Percentiles rank a stretch among this genome's conserved stretches.
Conservation (phyloP, 2,329 filamentous ascomycete species). For the Fusarium goolgardi region DNA sequence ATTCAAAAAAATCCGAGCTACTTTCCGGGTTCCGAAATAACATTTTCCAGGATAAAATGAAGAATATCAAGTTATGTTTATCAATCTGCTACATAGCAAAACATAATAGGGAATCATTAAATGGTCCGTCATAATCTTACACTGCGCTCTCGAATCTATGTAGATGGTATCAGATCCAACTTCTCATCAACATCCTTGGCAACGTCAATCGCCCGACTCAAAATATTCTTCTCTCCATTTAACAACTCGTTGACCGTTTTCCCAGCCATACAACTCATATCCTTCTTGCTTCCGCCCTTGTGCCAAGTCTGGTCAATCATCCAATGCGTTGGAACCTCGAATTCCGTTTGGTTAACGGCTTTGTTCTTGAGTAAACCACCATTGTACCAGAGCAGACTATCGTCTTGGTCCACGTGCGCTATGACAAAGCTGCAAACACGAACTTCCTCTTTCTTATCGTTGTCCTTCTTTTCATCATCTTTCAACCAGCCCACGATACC, state of each 20-base stretch:
- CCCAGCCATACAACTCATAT: slow-evolving; percentile 55
- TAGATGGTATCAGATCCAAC: slow-evolving; percentile 12
- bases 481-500: slow-evolving; percentile 54
- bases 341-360: slow-evolving; percentile 47
- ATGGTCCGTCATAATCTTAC: neutral
- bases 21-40: neutral
- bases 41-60: neutral
- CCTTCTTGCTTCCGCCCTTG: slow-evolving; percentile 50
- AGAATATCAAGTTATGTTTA: too few species aligned
- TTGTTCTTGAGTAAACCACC: slow-evolving; percentile 58
- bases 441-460: slow-evolving; percentile 2
- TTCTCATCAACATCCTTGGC: slow-evolving; percentile 28
- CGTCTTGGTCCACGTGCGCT: slow-evolving; percentile 55
- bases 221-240: slow-evolving; percentile 1
- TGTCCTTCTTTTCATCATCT: neutral
- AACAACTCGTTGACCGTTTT: slow-evolving; percentile 16
- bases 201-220: slow-evolving; percentile 17
- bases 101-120: neutral
- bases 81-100: accelerated
- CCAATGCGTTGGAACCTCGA: slow-evolving; percentile 53
- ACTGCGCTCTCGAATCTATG: neutral
- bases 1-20: too few species aligned
- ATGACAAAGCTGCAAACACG: slow-evolving; percentile 57
- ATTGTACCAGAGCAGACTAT: slow-evolving; percentile 57
- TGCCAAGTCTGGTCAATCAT: slow-evolving; percentile 56